Percentiles rank a stretch among this genome's conserved stretches.
Conservation (phyloP, 352 stramenopile genomes). For the Phytophthora sojae region DNA sequence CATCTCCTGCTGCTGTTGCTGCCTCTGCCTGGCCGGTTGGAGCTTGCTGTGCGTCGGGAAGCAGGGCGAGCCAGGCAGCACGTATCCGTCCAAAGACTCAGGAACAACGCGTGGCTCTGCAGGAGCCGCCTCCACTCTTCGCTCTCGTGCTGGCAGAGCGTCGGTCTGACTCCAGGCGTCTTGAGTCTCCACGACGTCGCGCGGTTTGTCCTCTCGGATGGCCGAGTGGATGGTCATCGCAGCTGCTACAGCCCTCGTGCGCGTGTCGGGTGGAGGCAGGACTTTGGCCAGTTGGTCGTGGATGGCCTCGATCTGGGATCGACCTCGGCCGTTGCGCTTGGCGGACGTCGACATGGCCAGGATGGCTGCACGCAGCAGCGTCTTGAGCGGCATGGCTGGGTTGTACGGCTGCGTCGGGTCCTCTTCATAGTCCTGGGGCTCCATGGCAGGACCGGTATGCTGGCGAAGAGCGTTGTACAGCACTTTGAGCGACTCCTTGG, state of each 20-base stretch:
- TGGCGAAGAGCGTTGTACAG: conserved; percentile 60
- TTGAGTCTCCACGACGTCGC: neutral
- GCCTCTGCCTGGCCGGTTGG: neutral
- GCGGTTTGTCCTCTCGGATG: conserved; percentile 46
- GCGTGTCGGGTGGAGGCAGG: conserved; percentile 3
- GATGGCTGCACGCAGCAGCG: conserved; percentile 64
- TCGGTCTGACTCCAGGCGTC: conserved; percentile 31
- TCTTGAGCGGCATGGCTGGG: conserved; percentile 49
- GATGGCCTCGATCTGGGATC: conserved; percentile 49
- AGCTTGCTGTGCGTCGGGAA: conserved; percentile 2
- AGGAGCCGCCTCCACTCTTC: conserved; percentile 11
- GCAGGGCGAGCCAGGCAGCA: conserved; percentile 43
- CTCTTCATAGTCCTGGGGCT: neutral
- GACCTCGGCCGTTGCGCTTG: conserved; percentile 49
- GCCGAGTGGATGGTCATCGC: conserved; percentile 44
- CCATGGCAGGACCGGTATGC: conserved; percentile 8
- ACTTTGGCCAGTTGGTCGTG: conserved; percentile 43
- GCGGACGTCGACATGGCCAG: conserved; percentile 73
- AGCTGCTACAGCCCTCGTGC: conserved; percentile 30
- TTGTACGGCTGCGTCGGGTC: conserved; percentile 31
- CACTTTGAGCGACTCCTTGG: conserved; percentile 71
- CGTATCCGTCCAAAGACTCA: conserved; percentile 54
- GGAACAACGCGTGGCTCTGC: conserved; percentile 23
- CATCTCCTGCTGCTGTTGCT: conserved; percentile 26
- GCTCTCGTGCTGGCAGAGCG: conserved; percentile 31